Evolutionary conservation across 2,329 filamentous ascomycete species (phyloP), one percentile per base, ranked within the genome.

Genomic region (Stylonectria norvegica): DNA sequence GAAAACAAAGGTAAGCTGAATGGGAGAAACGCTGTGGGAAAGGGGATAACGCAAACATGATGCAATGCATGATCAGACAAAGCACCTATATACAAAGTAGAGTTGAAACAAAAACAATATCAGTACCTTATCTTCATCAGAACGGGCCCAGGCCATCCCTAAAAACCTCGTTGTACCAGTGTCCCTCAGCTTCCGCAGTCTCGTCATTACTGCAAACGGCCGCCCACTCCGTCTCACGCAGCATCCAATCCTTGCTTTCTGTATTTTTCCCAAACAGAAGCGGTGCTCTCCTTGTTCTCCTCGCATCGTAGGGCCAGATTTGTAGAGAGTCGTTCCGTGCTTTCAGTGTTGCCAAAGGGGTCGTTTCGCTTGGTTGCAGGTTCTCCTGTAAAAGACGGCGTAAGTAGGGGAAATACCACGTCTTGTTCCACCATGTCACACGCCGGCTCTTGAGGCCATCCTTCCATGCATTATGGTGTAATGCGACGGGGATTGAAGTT

Each of bases 81-180:
- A n/a, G n/a, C n/a, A n/a, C n/a, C n/a, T n/a, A n/a, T n/a, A n/a
- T n/a, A n/a, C n/a, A n/a, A n/a, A n/a, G n/a, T n/a, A n/a, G n/a
- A n/a, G n/a, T n/a, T n/a, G n/a, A n/a, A n/a, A n/a, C n/a, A n/a
- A n/a, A n/a, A n/a, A n/a, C n/a, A n/a, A n/a, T n/a, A n/a, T n/a
- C n/a, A n/a, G n/a, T n/a, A n/a, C n/a, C n/a, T n/a, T n/a, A n/a
- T n/a, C n/a, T n/a, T n/a, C n/a, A n/a, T n/a, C n/a, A n/a, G n/a
- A n/a, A n/a, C n/a, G n/a, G n/a, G n/a, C n/a, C n/a, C n/a, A n/a
- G n/a, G n/a, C n/a, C n/a, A 28, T 40, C 38, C 4, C 38, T 22
- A 16, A 40, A 40, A 3, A 35, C 22, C 19, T 40, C 38, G 5
- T 34, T 32, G 20, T 20, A 40, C 38, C 31, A 34, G 14, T 40